These are phyloP conservation scores for Cyclaneusma minus DNA, from an alignment of 2,329 filamentous ascomycete genomes.

Conservation along the genomic window DNA sequence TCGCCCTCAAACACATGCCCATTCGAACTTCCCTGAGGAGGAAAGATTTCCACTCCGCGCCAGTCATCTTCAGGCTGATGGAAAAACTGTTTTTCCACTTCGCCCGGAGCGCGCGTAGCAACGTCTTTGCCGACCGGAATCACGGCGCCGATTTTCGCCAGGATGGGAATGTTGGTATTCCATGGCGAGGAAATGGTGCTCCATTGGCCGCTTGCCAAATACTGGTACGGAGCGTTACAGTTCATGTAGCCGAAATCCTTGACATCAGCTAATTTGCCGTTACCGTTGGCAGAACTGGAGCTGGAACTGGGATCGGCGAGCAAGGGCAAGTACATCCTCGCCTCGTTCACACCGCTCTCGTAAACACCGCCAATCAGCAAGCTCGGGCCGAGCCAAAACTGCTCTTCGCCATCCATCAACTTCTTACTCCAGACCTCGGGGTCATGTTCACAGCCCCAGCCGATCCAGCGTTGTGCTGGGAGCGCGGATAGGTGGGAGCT, in stretches of 20 bases:
- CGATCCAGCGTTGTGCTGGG: slow-evolving; percentile 56
- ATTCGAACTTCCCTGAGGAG: slow-evolving; percentile 25
- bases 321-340: slow-evolving; percentile 46
- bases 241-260: slow-evolving; percentile 45
- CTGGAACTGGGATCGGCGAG: too few relatives aligned
- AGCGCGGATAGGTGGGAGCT: slow-evolving; percentile 43
- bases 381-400: slow-evolving; percentile 58
- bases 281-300: too few relatives aligned
- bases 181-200: slow-evolving; percentile 31
- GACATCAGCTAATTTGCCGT: slow-evolving; percentile 15
- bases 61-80: slow-evolving; percentile 33
- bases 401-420: slow-evolving; percentile 47
- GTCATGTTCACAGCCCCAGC: slow-evolving; percentile 57
- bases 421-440: slow-evolving; percentile 46
- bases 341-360: slow-evolving; percentile 35
- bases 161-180: slow-evolving; percentile 36
- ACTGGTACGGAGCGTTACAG: slow-evolving; percentile 42
- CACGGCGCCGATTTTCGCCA: slow-evolving; percentile 36
- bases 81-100: slow-evolving; percentile 26
- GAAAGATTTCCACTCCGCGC: slow-evolving; percentile 40
- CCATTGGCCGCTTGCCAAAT: slow-evolving; percentile 38
- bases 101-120: slow-evolving; percentile 35
- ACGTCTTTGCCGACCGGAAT: slow-evolving; percentile 34
- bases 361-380: slow-evolving; percentile 55
- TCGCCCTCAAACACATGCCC: slow-evolving; percentile 22